Base-by-base conservation (phyloP, 164 flowering plant species). In the Cinnamomum micranthum region DNA sequence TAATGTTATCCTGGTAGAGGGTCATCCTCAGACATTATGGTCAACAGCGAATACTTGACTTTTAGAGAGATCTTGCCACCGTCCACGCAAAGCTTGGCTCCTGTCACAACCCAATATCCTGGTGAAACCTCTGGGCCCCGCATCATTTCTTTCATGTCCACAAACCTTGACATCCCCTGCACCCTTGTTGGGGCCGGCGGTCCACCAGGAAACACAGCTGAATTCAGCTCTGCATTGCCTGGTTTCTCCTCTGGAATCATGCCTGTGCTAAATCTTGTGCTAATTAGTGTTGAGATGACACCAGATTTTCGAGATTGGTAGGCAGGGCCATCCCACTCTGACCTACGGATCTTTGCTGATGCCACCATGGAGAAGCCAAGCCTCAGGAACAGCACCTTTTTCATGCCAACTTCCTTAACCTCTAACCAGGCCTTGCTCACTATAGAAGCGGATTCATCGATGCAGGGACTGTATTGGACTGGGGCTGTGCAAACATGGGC, bases 101-200 rank as follows among this genome's bases (percentile, higher is more conserved):
- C 99, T 1, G 97, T 90, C 31, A 93, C 92, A 76, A 92, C 93
- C 99, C 99, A 95, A 77, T 88, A 87, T 50, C 99, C 99, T 6
- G 98, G 99, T 7, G 75, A 73, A 64, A 91, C 88, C 80, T 92
- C 96, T 0, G 99, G 99, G 0, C 99, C 99, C 64, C 99, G 80
- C 55, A 86, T 84, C 86, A 83, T 88, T 73, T 93, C 98, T 76
- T 82, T 87, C 4, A 87, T 87, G 62, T 91, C 91, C 55, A 95
- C 92, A 80, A 91, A 88, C 76, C 35, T 83, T 3, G 82, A 69
- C 87, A 90, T 73, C 74, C 81, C 90, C 6, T 90, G 88, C 11
- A 86, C 77, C 77, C 60, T 84, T 7, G 80, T 24, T 0, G 92
- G 89, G 13, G 23, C 62, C 2, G 96, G 97, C 2, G 94, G 97